Base-by-base conservation (phyloP, 202 grass and related monocot species). In the Cymbopogon flexuosus region DNA sequence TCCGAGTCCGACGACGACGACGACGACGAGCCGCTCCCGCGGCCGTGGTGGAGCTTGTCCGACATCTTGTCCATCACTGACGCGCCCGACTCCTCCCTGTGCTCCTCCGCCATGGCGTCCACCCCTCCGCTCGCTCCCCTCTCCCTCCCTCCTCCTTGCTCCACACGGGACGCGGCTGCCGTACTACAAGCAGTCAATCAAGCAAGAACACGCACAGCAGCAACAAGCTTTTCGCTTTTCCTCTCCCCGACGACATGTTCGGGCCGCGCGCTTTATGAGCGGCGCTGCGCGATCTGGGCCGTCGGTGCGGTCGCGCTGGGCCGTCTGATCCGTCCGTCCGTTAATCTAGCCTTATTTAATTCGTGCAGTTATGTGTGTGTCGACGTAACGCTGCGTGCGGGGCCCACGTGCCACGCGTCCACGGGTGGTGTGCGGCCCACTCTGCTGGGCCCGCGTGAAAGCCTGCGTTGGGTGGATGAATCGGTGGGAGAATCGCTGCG, bases 41-140 rank as follows among this genome's bases (percentile, higher is more conserved):
- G 52, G 42, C 80, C 74, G 76, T 89, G 74, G 76, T 90, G 87
- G 54, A 91, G 60, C 76, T 92, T 89, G 59, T 92, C 87, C 10
- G 87, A 79, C 73, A 97, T 85, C 89, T 85, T 89, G 57, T 91
- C 88, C 79, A 87, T 46, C 81, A 84, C 10, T 4, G 54, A 21
- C 52, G 8, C 52, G n/a, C 52, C 52, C 43, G 87, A 77, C 80
- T 81, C 86, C 76, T 92, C 90, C 56, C 91, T 93, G 67, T 90
- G 90, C 72, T 89, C 84, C 79, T 94, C 92, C 73, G 88, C 84
- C 95, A 94, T 98, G 88, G 70, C 67, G 5, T 0, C n/a, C 77
- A 13, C 65, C 78, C 79, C 75, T n/a, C 63, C 70, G 24, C 64
- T n/a, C 15, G 2, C 52, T 84, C 51, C 10, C 7, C 39, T 40